Percentiles rank a stretch among this genome's conserved stretches.
phyloP scores from a whole-genome alignment of 108 stramenopile genomes.

The Schizochytrium sp. region DNA sequence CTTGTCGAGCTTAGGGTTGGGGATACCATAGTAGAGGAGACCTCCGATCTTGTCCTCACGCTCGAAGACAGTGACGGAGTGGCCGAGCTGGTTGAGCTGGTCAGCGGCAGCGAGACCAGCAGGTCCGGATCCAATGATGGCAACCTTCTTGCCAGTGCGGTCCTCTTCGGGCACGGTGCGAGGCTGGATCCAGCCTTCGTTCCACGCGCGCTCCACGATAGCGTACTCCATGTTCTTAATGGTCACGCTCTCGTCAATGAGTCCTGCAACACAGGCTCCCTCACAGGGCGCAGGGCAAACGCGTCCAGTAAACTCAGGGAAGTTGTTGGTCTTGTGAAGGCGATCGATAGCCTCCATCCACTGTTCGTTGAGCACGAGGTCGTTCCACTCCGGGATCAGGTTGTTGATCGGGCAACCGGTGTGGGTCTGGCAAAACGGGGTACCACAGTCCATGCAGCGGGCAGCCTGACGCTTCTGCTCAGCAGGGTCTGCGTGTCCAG shows the following conservation, averaged over 20 bases:
- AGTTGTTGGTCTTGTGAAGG: constrained; percentile 96
- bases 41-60: constrained; percentile 94
- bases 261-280: constrained; percentile 94
- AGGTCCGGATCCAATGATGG: constrained; percentile 92
- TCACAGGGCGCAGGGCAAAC: constrained; percentile 98
- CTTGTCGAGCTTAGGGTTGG: constrained; percentile 98
- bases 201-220: constrained; percentile 93
- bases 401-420: constrained; percentile 97
- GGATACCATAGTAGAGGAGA: constrained; percentile 97
- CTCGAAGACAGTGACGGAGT: constrained; percentile 93
- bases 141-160: constrained; percentile 90
- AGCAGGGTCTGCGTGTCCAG: constrained; percentile 84
- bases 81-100: constrained; percentile 94
- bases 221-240: constrained; percentile 98
- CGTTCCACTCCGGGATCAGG: constrained; percentile 97
- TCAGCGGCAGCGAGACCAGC: constrained; percentile 92
- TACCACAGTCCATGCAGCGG: constrained; percentile 98
- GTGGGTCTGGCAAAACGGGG: constrained; percentile 97
- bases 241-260: constrained; percentile 91
- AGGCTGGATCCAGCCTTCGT: constrained; percentile 90
- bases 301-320: constrained; percentile 97
- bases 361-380: constrained; percentile 92
- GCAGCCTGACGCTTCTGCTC: constrained; percentile 93
- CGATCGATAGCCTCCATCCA: constrained; percentile 93
- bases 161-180: constrained; percentile 83